phyloP scores from a whole-genome alignment of 1,284 basidiomycete genomes.

The Ganoderma multipileum region DNA sequence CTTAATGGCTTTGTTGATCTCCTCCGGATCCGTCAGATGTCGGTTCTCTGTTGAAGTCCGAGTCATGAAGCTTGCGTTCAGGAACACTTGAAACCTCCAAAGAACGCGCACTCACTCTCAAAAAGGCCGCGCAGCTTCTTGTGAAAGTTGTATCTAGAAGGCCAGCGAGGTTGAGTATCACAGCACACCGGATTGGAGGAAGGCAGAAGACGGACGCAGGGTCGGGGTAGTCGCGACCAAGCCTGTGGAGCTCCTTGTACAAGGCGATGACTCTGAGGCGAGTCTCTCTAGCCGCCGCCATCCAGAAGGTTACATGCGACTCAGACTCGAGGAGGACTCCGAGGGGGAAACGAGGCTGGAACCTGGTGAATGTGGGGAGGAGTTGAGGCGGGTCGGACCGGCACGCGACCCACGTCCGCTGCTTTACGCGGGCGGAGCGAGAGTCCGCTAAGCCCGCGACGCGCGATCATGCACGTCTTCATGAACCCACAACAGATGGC shows the following conservation, averaged over 20 bases:
- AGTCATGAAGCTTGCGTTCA: not conserved
- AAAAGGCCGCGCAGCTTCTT: slow-evolving; percentile 71
- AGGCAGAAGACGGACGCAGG: slow-evolving; percentile 59
- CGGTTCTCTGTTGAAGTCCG: slow-evolving; percentile 65
- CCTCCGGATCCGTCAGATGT: slow-evolving; percentile 68
- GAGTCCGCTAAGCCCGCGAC: not conserved
- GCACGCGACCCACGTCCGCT: not conserved
- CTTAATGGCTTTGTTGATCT: slow-evolving; percentile 81
- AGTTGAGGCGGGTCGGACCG: not conserved
- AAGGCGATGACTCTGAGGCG: slow-evolving; percentile 69
- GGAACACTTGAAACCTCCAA: not conserved
- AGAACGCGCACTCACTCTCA: slow-evolving; percentile 60
- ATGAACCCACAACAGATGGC: not conserved
- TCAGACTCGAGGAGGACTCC: not conserved
- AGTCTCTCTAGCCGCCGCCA: slow-evolving; percentile 44
- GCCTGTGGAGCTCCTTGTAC: slow-evolving; percentile 80
- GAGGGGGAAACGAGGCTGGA: not conserved
- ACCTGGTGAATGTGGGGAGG: not conserved
- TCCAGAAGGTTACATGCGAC: slow-evolving; percentile 17
- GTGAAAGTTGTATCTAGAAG: slow-evolving; percentile 75
- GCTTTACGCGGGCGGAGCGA: not conserved
- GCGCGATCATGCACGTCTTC: not conserved
- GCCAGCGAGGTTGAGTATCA: slow-evolving; percentile 13
- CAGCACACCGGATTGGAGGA: slow-evolving; percentile 6
- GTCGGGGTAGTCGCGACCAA: slow-evolving; percentile 82